These are phyloP conservation scores for Chlorella sorokiniana DNA, from an alignment of 139 green algal species.

Conservation along the genomic window DNA sequence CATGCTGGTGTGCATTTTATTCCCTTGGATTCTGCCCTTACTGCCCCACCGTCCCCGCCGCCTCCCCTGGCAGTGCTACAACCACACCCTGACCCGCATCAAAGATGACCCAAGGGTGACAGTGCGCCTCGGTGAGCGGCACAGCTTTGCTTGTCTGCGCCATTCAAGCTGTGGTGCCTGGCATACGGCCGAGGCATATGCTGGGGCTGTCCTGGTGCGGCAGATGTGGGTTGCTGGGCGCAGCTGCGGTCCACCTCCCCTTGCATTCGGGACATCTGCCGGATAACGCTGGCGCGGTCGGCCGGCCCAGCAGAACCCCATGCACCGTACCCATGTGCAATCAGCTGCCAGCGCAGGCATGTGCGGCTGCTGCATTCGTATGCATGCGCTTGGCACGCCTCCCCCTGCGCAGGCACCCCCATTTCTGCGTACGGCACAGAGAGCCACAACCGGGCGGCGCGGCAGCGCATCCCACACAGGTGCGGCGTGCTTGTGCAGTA, in stretches of 20 bases:
- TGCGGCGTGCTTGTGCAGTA: background rate
- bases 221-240: too few species aligned
- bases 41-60: background rate
- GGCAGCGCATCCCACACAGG: slow-evolving; percentile 89
- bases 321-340: too few species aligned
- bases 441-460: slow-evolving; percentile 75
- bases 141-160: background rate
- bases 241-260: too few species aligned
- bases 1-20: too few species aligned
- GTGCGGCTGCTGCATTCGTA: too few species aligned
- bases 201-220: too few species aligned
- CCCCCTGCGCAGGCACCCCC: slow-evolving; percentile 29
- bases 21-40: background rate
- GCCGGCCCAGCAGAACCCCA: too few species aligned
- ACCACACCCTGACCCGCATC: slow-evolving; percentile 81
- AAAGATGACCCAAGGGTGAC: slow-evolving; percentile 87
- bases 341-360: too few species aligned
- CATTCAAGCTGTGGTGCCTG: too few species aligned
- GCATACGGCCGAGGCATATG: too few species aligned
- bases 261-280: too few species aligned
- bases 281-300: too few species aligned
- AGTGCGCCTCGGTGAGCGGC: slow-evolving; percentile 51
- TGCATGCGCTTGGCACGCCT: background rate
- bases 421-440: slow-evolving; percentile 81
- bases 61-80: slow-evolving; percentile 37